These are phyloP conservation scores for Trametes cubensis DNA, from an alignment of 768 basidiomycete species.

Conservation along the genomic window DNA sequence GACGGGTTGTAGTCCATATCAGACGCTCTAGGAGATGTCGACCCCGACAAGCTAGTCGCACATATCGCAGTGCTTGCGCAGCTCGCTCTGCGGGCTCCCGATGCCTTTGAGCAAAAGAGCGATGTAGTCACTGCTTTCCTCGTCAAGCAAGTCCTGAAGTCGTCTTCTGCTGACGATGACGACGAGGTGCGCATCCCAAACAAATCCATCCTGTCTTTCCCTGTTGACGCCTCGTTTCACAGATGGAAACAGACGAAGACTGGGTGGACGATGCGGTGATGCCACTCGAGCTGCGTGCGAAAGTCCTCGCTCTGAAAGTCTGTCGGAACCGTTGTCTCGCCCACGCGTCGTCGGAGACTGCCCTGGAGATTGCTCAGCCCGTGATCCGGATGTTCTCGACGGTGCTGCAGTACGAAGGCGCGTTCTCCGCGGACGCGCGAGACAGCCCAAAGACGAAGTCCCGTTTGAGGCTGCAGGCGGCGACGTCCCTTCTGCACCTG, in stretches of 20 bases:
- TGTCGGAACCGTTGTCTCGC: constrained; percentile 80
- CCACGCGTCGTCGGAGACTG: constrained; percentile 58
- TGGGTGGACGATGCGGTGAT: constrained; percentile 78
- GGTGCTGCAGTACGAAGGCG: constrained; percentile 70
- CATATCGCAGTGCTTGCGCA: constrained; percentile 75
- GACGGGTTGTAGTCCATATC: constrained; percentile 55
- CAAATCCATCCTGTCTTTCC: too few species aligned
- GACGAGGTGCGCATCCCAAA: not conserved
- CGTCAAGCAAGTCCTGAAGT: constrained; percentile 70
- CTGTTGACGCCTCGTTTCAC: not conserved
- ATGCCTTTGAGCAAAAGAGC: constrained; percentile 78
- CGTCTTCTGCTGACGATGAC: constrained; percentile 39
- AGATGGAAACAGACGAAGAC: constrained; percentile 66
- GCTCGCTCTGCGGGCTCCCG: constrained; percentile 65
- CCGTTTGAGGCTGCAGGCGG: constrained; percentile 83
- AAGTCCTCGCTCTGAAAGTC: constrained; percentile 77
- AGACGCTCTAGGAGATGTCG: constrained; percentile 47
- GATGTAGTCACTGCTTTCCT: constrained; percentile 74
- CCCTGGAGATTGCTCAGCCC: constrained; percentile 70
- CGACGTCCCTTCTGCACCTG: constrained; percentile 78
- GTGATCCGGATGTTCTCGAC: constrained; percentile 76
- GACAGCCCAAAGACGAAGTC: constrained; percentile 69
- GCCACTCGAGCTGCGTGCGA: constrained; percentile 60
- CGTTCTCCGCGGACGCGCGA: constrained; percentile 54
- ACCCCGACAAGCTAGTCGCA: constrained; percentile 59